These are phyloP conservation scores for Cydonia oblonga DNA, from an alignment of 331 rosid species.

Conservation along the genomic window DNA sequence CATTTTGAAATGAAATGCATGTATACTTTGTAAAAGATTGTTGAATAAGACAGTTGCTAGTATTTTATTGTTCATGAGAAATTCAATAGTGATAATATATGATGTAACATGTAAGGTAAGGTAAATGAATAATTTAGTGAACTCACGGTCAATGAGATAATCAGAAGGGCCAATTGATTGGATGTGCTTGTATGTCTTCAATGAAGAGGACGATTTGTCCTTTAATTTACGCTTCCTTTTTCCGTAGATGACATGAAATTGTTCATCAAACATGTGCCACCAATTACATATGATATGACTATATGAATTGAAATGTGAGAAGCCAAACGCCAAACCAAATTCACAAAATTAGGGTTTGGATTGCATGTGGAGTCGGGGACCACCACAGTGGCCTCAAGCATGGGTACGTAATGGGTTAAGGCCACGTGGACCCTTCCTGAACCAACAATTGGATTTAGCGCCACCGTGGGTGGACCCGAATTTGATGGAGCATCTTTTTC, in stretches of 20 bases:
- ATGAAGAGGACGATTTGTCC: neutral
- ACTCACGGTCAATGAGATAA: neutral
- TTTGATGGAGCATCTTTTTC: constrained; percentile 9
- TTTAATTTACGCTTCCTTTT: neutral
- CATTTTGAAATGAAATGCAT: no score
- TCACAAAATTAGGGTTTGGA: neutral
- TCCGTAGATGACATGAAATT: neutral
- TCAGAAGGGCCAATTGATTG: neutral
- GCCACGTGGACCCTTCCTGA: constrained; percentile 30
- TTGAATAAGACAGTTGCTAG: neutral
- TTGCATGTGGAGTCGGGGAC: neutral
- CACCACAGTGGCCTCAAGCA: neutral
- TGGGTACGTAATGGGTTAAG: neutral
- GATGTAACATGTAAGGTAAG: neutral
- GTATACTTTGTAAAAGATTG: neutral
- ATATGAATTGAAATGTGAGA: neutral
- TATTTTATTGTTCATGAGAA: neutral
- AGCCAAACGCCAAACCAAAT: neutral
- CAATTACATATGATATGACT: no score
- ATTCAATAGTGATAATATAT: neutral
- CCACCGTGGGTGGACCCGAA: constrained; percentile 26
- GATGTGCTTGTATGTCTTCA: neutral
- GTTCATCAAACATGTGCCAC: neutral
- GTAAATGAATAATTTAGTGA: neutral
- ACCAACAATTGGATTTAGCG: constrained; percentile 17